Evolutionary conservation across 108 stramenopile genomes (phyloP), one percentile per base, ranked within the genome.

Genomic region (Schizochytrium sp.): DNA sequence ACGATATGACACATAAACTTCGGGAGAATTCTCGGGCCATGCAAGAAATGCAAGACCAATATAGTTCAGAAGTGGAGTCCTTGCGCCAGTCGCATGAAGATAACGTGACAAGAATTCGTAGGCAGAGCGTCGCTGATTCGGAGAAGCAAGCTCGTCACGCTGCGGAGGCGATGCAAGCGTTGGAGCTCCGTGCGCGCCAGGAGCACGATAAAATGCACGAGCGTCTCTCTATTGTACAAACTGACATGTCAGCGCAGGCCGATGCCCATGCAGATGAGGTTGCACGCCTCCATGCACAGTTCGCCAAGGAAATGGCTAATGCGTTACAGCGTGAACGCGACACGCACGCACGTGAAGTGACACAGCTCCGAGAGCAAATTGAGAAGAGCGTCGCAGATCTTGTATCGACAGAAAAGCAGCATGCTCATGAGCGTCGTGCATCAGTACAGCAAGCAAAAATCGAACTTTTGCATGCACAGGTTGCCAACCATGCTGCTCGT

Each of bases 131-230:
- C 47, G 76, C 47, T 47, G 76, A 83, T 13, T 47, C 53, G 13
- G 76, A 83, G 28, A 83, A 55, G 76, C 76, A 55, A 10, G 47
- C 76, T 10, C 47, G 53, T 47, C 76, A 83, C 28, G 50, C 47
- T 53, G 76, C 76, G 10, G 76, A 83, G 28, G 76, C 76, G 53
- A 83, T 83, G 50, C 50, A 83, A 40, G 76, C 76, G 10, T 19
- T 61, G 12, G 46, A 69, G n/a, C 13, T 46, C 10, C 61, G 61
- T 12, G 61, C 88, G 61, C 13, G 13, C 45, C 49, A 88, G 61
- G 61, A 88, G 58, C 57, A 41, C 41, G 87, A 60, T 4, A 60
- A 59, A 19, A 19, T 88, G 58, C 13, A 69, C 7, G 61, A 64
- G 44, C 46, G 40, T 46, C 45, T 88, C 2, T n/a, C 28, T 3